Percentiles rank a stretch among this genome's conserved stretches.
phyloP scores from a whole-genome alignment of 495 filamentous ascomycete genomes.

The Penicillium coffeae region DNA sequence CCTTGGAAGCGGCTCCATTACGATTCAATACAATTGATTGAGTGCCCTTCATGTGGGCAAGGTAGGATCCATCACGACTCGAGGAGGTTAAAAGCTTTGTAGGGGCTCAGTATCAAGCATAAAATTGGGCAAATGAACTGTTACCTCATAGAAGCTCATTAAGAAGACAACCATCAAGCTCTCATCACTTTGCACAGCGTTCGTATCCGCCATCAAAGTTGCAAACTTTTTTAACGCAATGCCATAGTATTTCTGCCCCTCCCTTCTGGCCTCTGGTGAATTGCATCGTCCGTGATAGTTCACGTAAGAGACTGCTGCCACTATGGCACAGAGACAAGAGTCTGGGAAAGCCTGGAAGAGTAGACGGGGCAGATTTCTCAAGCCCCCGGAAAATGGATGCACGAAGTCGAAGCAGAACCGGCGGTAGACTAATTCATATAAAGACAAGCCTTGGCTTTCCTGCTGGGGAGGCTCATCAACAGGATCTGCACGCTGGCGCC shows the following conservation, averaged over 20 bases:
- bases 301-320: conserved; percentile 7
- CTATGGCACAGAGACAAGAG: conserved; percentile 7
- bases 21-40: conserved; percentile 10
- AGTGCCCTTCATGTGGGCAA: conserved; percentile 12
- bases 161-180: conserved; percentile 13
- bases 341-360: neutral
- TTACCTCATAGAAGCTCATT: conserved; percentile 13
- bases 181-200: conserved; percentile 6
- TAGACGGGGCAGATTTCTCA: neutral
- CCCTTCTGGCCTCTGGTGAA: conserved; percentile 6
- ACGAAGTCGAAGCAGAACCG: conserved; percentile 15
- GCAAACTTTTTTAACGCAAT: conserved; percentile 8
- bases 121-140: neutral
- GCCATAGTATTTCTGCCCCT: conserved; percentile 7
- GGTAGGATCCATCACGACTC: conserved; percentile 9
- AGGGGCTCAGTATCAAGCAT: neutral
- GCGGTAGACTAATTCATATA: conserved; percentile 8
- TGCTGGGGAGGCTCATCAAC: neutral
- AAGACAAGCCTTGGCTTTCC: neutral
- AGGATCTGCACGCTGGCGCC: conserved; percentile 10
- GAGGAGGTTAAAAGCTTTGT: conserved; percentile 9
- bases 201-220: conserved; percentile 2
- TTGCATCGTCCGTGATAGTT: conserved; percentile 10
- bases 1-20: conserved; percentile 1
- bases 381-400: neutral